These are phyloP conservation scores for Sphaceloma murrayae DNA, from an alignment of 2,329 filamentous ascomycete species.

Conservation along the genomic window DNA sequence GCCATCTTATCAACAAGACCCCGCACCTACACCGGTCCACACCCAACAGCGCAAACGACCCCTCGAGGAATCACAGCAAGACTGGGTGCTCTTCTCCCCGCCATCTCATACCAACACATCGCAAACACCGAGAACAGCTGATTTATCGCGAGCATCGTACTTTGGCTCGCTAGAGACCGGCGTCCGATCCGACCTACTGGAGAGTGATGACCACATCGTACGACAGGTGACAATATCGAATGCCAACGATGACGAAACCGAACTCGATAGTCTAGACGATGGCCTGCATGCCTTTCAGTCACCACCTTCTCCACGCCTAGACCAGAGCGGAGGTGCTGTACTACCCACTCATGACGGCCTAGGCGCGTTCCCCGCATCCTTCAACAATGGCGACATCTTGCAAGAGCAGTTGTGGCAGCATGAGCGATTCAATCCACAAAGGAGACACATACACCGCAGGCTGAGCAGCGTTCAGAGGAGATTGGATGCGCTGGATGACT, in stretches of 20 bases:
- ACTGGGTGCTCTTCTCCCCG: constrained; percentile 89
- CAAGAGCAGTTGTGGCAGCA: constrained; percentile 86
- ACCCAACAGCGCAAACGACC: constrained; percentile 36
- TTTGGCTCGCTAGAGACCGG: constrained; percentile 67
- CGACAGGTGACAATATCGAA: constrained; percentile 36
- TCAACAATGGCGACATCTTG: constrained; percentile 46
- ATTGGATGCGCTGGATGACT: constrained; percentile 46
- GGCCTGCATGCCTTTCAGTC: constrained; percentile 78
- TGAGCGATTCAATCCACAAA: constrained; percentile 69
- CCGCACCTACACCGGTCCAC: constrained; percentile 5
- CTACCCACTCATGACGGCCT: constrained; percentile 89
- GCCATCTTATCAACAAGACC: constrained; percentile 19
- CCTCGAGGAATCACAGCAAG: constrained; percentile 69
- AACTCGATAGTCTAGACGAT: constrained; percentile 88
- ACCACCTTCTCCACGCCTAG: constrained; percentile 39
- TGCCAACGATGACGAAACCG: constrained; percentile 56
- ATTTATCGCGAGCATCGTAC: constrained; percentile 66
- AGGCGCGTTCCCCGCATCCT: constrained; percentile 58
- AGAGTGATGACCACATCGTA: constrained; percentile 37
- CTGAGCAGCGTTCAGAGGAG: constrained; percentile 49
- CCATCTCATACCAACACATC: constrained; percentile 59
- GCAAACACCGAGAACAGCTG: constrained; percentile 55
- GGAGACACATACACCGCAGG: constrained; percentile 49
- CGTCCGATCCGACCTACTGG: constrained; percentile 47
- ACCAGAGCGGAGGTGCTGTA: constrained; percentile 55